Evolutionary conservation across 2,329 filamentous ascomycete species (phyloP).

Genomic region (Alternaria sp.): DNA sequence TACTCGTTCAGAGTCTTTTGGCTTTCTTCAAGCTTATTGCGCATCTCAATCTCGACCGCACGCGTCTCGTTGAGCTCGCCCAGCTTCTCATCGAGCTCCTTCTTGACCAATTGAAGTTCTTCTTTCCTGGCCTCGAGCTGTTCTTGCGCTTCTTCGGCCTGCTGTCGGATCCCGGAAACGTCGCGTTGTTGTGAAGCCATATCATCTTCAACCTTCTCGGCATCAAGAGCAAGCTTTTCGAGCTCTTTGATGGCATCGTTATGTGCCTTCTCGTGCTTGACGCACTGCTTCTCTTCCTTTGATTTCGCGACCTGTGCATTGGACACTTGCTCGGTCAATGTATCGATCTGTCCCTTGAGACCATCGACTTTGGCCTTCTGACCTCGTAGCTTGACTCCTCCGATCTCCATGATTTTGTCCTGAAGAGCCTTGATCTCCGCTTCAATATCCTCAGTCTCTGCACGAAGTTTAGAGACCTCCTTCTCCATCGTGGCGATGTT

Average conservation of each 20-base stretch:
- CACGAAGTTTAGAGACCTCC: conserved; percentile 79
- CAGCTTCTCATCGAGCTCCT: conserved; percentile 84
- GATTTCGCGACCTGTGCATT: conserved; percentile 85
- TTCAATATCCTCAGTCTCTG: conserved; percentile 88
- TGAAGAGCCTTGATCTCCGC: conserved; percentile 91
- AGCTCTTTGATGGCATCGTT: conserved; percentile 81
- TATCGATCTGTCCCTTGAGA: conserved; percentile 79
- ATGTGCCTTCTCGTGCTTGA: conserved; percentile 84
- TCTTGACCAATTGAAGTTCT: conserved; percentile 79
- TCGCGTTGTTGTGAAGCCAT: conserved; percentile 77
- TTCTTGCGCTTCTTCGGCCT: conserved; percentile 82
- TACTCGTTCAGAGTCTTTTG: conserved; percentile 88
- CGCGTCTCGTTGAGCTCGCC: conserved; percentile 86
- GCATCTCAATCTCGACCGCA: conserved; percentile 94
- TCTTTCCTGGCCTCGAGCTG: conserved; percentile 79
- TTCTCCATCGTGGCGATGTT: conserved; percentile 76
- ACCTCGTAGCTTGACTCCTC: conserved; percentile 87
- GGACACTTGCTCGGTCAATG: conserved; percentile 81
- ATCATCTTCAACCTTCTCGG: conserved; percentile 79
- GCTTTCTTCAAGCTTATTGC: conserved; percentile 95
- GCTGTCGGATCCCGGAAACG: conserved; percentile 73
- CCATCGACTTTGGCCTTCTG: conserved; percentile 92
- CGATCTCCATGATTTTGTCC: conserved; percentile 97
- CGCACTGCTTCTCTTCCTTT: conserved; percentile 91
- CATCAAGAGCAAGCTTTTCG: conserved; percentile 71